phyloP scores from a whole-genome alignment of 305 asterid species.

The Fraxinus sp. region DNA sequence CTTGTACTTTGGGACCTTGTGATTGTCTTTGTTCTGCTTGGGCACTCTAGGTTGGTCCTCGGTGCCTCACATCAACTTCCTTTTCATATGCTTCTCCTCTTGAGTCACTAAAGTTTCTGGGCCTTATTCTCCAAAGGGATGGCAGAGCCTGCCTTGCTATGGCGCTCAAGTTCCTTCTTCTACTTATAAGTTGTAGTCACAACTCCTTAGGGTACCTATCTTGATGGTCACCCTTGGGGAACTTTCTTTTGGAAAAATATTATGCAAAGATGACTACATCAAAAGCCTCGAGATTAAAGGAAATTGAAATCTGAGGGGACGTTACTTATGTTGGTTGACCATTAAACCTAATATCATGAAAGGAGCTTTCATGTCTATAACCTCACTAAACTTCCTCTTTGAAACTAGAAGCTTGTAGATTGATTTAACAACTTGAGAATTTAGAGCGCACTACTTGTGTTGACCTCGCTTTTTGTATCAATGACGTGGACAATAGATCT shows the following conservation, averaged over 20 bases:
- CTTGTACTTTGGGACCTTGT: neutral
- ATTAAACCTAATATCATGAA: too few relatives aligned
- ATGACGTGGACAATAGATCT: too few relatives aligned
- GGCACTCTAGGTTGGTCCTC: neutral
- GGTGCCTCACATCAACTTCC: neutral
- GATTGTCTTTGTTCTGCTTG: neutral
- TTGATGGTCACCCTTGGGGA: neutral
- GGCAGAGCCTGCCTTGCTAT: neutral
- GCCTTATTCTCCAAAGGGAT: neutral
- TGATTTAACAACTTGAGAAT: too few relatives aligned
- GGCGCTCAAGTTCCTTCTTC: neutral
- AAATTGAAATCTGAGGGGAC: neutral
- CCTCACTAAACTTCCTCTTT: too few relatives aligned
- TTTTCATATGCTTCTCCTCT: neutral
- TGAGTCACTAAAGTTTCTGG: neutral
- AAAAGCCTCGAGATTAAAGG: neutral
- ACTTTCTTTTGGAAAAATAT: neutral
- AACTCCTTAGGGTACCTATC: neutral
- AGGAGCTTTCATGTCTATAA: too few relatives aligned
- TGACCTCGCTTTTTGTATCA: too few relatives aligned
- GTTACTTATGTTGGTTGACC: too few relatives aligned
- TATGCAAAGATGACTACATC: neutral
- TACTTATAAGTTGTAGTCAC: neutral
- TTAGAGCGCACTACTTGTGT: too few relatives aligned
- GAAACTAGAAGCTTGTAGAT: too few relatives aligned